Conservation (phyloP, 1,139 yeast genomes). For the Protomyces pachydermus region DNA sequence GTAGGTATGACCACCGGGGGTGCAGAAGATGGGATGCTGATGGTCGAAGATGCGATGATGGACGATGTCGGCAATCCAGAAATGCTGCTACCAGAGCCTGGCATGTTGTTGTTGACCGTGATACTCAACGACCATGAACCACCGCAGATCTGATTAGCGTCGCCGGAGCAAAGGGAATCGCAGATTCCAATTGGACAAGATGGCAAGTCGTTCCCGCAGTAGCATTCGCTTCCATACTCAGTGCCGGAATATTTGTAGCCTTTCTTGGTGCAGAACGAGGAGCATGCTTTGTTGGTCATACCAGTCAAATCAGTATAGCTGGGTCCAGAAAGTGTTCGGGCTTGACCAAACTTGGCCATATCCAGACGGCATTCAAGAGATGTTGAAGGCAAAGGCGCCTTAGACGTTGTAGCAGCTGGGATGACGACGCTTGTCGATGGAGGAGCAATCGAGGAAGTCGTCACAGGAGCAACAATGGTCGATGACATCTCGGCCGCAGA, state of each 20-base stretch:
- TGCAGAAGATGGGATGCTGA: no score
- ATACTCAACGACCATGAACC: conserved; percentile 11
- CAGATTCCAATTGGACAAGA: conserved; percentile 9
- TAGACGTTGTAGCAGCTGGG: no score
- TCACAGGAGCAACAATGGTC: no score
- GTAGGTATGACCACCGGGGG: no score
- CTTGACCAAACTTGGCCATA: background rate
- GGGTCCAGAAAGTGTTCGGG: conserved; percentile 16
- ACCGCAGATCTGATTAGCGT: conserved; percentile 12
- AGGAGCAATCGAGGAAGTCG: no score
- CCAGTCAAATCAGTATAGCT: conserved; percentile 4
- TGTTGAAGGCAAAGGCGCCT: no score
- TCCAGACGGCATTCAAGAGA: conserved; percentile 1
- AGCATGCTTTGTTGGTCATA: conserved; percentile 16
- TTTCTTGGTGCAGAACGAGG: conserved; percentile 6
- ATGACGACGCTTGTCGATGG: no score
- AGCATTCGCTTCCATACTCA: conserved; percentile 23
- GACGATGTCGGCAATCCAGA: no score
- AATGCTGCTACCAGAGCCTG: background rate
- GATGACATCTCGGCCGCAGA: no score
- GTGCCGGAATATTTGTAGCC: conserved; percentile 12
- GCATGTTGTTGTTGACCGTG: background rate
- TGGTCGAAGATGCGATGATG: no score
- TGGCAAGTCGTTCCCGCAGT: conserved; percentile 7
- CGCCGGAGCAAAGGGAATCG: conserved; percentile 14